Base-by-base conservation (phyloP, 2,329 filamentous ascomycete genomes). In the Fusarium odoratissimum region DNA sequence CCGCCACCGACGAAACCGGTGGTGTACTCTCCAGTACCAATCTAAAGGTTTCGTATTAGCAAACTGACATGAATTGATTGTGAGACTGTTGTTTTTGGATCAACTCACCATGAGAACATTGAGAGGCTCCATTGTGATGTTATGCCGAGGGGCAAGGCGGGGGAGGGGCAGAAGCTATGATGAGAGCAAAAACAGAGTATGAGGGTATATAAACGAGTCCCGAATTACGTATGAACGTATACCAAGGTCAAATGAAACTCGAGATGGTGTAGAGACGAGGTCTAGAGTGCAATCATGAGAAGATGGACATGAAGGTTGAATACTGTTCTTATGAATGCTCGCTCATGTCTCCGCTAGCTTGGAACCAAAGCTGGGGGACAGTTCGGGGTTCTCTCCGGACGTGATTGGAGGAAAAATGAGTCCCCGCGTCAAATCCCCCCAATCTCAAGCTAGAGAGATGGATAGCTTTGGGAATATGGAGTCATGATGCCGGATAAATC, bases 21-120 rank as follows among this genome's bases (percentile, higher is more conserved):
- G 77, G 95, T 98, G 87, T 98, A 98, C 88, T 98, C 95, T 79
- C 95, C 95, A 16, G 95, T 97, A 73, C 95, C 95, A 66, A 97
- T 90, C 92, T 91, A 68, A 28, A 35, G 35, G n/a, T 21, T 23
- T 13, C 8, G 59, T 56, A 58, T 72, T 59, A 73, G 64, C 28
- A 19, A 19, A 31, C 30, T 37, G 23, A 8, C 21, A 41, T 16
- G 14, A 40, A 35, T n/a, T 31, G 49, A 51, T 51, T 55, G 41
- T 28, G 13, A 11, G 11, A n/a, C 14, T 40, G 16, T 12, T 41
- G 28, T 21, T 23, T 19, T 44, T 11, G 30, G 3, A 14, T 25
- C 5, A 30, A 45, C 85, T 79, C 77, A 91, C 91, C 91, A 93
- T 93, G 80, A 93, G 85, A 75, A 93, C 90, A 75, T 89, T 91